Evolutionary conservation across 257 asterid species (phyloP), one percentile per base, ranked within the genome.

Genomic region (Solanum chiquidenum): DNA sequence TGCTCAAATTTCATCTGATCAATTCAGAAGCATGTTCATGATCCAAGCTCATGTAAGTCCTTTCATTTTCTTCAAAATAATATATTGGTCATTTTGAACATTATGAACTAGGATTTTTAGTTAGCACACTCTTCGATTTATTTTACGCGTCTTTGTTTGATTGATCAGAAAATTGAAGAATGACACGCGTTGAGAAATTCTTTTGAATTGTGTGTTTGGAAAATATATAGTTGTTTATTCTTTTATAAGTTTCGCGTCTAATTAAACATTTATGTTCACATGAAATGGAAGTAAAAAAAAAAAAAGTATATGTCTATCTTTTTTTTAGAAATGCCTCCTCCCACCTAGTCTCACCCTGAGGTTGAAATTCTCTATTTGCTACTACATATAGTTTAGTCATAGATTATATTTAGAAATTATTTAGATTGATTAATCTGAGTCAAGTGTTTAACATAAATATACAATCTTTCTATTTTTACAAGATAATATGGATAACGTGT

Each of bases 1-100:
- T 40, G 92, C 91, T 62, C 91, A 90, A 27, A 82, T 92, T 71
- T 90, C 91, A 23, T 87, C 89, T 11, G 91, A 89, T 90, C 88
- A 84, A 9, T 31, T 55, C 29, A 74, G 89, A 10, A 73, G 89
- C 89, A 84, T 90, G 93, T 86, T 31, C 88, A 90, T 89, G 90
- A 87, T 89, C 80, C 91, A 89, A 46, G 68, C 86, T 37, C 91
- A 49, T 66, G 89, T 86, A 69, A 88, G 86, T 88, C 25, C 69
- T 62, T 23, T 62, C 27, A 9, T 62, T 62, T 62, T 21, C 12
- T 20, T 58, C 66, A 20, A 20, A 21, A 3, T 21, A 58, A n/a
- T 46, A 46, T 5, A 37, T 16, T 25, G 16, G 5, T 27, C 16
- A n/a, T 82, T 68, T 68, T 27, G 33, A 34, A 16, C 25, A 73